Conservation (phyloP, 2,329 filamentous ascomycete species). For the Acrodontium crateriforme region DNA sequence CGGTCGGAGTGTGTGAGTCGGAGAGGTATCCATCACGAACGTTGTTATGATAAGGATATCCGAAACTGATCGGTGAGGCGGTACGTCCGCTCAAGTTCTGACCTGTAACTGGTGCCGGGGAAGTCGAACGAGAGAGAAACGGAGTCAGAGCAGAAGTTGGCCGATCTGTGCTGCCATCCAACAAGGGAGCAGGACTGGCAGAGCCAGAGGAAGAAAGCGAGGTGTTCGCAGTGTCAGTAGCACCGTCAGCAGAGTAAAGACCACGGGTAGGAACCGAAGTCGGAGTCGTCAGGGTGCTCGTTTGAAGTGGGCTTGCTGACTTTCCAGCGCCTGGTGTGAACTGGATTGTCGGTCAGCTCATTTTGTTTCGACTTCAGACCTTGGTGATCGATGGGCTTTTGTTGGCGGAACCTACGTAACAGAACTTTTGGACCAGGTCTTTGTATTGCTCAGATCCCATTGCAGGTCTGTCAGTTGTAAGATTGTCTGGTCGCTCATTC, state of each 20-base stretch:
- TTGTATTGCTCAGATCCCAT: conserved; percentile 85
- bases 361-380: conserved; percentile 11
- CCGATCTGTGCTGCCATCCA: conserved; percentile 16
- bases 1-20: conserved; percentile 21
- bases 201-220: conserved; percentile 11
- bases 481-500: conserved; percentile 37
- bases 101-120: conserved; percentile 17
- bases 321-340: conserved; percentile 22
- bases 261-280: no score
- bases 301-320: conserved; percentile 8
- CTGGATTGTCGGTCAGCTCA: conserved; percentile 20
- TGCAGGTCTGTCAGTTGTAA: conserved; percentile 47
- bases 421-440: conserved; percentile 97
- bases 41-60: conserved; percentile 22
- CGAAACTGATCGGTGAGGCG: conserved; percentile 21
- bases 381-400: conserved; percentile 18
- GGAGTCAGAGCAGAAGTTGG: conserved; percentile 11
- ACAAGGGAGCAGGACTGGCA: conserved; percentile 13
- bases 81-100: conserved; percentile 13
- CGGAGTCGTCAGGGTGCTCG: conserved; percentile 4
- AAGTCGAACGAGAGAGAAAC: conserved; percentile 19
- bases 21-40: conserved; percentile 21
- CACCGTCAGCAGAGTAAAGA: conserved; percentile 5
- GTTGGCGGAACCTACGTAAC: conserved; percentile 75
- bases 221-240: conserved; percentile 4